Evolutionary conservation across 495 filamentous ascomycete species (phyloP), one percentile per base, ranked within the genome.

Genomic region (Aspergillus taichungensis): DNA sequence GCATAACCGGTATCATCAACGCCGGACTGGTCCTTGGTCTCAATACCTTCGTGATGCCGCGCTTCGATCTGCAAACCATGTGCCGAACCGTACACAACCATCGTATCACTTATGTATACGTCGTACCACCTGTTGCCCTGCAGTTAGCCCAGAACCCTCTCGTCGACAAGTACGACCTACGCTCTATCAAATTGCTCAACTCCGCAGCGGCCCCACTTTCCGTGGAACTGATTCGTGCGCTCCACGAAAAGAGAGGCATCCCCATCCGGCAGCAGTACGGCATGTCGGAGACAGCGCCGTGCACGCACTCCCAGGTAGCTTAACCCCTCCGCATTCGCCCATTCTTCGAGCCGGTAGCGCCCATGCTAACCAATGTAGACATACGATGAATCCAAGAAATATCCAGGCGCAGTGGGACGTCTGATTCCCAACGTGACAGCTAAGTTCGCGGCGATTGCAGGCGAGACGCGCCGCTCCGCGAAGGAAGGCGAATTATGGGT

Each of bases 121-220:
- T 87, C n/a, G 87, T 85, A 1, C 89, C 89, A 3, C 89, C 90
- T 0, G 72, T 95, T 5, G 68, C 92, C 0, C 68, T 95, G 0
- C 74, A 82, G 2, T 75, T 95, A 1, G 74, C 71, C 41, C 89
- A 90, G 54, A 72, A 82, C 47, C 82, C 82, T 0, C 50, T 73
- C 0, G 77, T 90, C 11, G 61, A 51, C 5, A 79, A 82, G 37
- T 89, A 85, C 56, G 78, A 94, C 54, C 66, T 96, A 9, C 74
- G 69, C 12, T 77, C 74, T 2, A 53, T 95, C 6, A 77, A 80
- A 18, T 85, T 88, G 77, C 61, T 89, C 55, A 87, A 81, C 55
- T 87, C 79, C 3, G 89, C 83, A 6, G 90, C 85, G 2, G 89
- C 89, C 0, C 88, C 90, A 0, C 60, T 95, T 12, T 85, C 83